These are phyloP conservation scores for Gynochthodes officinalis DNA, from an alignment of 257 asterid genomes.

Conservation along the genomic window DNA sequence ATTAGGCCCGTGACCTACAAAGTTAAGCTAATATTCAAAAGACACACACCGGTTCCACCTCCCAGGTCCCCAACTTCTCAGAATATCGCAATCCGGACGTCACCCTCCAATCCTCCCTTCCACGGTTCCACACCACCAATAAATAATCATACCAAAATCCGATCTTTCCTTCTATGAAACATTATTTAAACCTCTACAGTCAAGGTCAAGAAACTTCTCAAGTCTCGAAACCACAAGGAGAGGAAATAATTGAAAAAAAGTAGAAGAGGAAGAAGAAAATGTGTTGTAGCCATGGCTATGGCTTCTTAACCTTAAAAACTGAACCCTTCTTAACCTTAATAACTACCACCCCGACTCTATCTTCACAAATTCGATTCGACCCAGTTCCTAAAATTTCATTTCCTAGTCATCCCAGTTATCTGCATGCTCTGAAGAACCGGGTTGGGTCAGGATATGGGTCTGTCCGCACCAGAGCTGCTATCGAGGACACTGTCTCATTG, in stretches of 20 bases:
- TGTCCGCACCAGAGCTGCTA: background rate
- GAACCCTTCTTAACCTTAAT: constrained; percentile 9
- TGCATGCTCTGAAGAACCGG: constrained; percentile 4
- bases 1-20: too few relatives aligned
- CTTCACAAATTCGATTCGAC: constrained; percentile 5
- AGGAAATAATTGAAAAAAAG: too few relatives aligned
- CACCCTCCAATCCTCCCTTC: background rate
- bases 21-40: background rate
- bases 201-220: background rate
- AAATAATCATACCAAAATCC: background rate
- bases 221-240: background rate
- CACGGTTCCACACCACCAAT: background rate
- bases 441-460: constrained; percentile 4
- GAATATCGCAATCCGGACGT: background rate
- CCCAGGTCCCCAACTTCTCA: background rate
- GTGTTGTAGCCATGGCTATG: constrained; percentile 13
- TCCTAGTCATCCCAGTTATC: background rate
- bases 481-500: constrained; percentile 11
- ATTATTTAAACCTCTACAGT: background rate
- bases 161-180: background rate
- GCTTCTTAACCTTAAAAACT: constrained; percentile 13
- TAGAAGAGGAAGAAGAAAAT: background rate
- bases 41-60: background rate
- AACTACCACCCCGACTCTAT: background rate
- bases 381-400: constrained; percentile 16